phyloP scores from a whole-genome alignment of 2,329 filamentous ascomycete genomes.

The Sporothrix curviconia region DNA sequence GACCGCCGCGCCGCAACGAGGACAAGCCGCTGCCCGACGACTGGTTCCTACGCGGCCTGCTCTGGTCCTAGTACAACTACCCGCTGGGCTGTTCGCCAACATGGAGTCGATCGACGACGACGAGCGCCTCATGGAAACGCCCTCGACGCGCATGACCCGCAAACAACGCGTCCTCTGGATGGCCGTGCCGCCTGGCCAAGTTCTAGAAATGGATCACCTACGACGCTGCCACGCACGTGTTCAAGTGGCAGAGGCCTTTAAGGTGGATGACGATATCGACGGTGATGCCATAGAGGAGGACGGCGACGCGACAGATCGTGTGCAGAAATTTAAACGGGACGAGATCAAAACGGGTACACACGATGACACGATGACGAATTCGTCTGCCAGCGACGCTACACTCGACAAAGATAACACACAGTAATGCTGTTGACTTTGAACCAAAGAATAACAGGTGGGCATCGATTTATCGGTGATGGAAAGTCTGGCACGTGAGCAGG shows the following conservation, averaged over 20 bases:
- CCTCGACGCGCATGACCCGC: slow-evolving; percentile 50
- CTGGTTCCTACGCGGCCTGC: slow-evolving; percentile 56
- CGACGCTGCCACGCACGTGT: slow-evolving; percentile 32
- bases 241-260: slow-evolving; percentile 29
- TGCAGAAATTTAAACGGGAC: too few relatives aligned
- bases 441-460: too few relatives aligned
- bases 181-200: slow-evolving; percentile 41
- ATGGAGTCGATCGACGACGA: slow-evolving; percentile 58
- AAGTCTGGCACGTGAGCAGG: too few relatives aligned
- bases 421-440: too few relatives aligned
- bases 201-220: slow-evolving; percentile 41
- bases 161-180: slow-evolving; percentile 55
- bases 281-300: too few relatives aligned
- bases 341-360: too few relatives aligned
- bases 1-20: slow-evolving; percentile 24
- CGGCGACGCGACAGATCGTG: too few relatives aligned
- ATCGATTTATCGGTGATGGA: too few relatives aligned
- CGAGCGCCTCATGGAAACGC: slow-evolving; percentile 56
- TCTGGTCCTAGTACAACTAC: slow-evolving; percentile 54
- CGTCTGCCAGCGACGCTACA: too few relatives aligned
- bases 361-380: too few relatives aligned
- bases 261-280: too few relatives aligned
- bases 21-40: slow-evolving; percentile 61
- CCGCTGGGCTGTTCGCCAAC: slow-evolving; percentile 49
- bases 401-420: too few relatives aligned